Evolutionary conservation across 2,329 filamentous ascomycete species (phyloP).

Genomic region (Colletotrichum liaoningense): DNA sequence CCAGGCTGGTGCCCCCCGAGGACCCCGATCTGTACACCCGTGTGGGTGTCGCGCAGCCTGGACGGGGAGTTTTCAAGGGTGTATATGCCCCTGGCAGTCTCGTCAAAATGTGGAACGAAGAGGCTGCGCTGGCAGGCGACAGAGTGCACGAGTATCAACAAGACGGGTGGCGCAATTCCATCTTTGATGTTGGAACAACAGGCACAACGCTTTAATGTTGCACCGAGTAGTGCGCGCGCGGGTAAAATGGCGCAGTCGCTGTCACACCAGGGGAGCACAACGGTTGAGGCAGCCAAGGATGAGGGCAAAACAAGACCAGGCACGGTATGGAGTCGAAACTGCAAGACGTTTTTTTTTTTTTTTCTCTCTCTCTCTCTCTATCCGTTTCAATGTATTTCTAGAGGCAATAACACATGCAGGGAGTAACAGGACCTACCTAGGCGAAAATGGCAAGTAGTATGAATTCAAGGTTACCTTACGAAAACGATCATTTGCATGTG

Average conservation of each 20-base stretch:
- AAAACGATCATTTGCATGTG: not conserved
- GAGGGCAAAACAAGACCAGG: not conserved
- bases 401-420: conserved; percentile 17
- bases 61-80: conserved; percentile 76
- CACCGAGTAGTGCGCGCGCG: conserved; percentile 1
- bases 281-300: not conserved
- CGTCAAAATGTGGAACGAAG: conserved; percentile 89
- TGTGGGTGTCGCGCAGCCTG: conserved; percentile 72
- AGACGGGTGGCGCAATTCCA: conserved; percentile 84
- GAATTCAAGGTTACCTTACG: not conserved
- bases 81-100: conserved; percentile 91
- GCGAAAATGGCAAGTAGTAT: conserved; percentile 22
- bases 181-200: conserved; percentile 72
- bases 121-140: conserved; percentile 77
- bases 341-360: not conserved
- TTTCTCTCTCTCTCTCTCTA: not conserved
- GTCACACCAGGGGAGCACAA: not conserved
- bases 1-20: conserved; percentile 76
- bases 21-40: conserved; percentile 82
- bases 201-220: conserved; percentile 19
- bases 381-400: conserved; percentile 1
- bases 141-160: conserved; percentile 78
- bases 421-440: conserved; percentile 22
- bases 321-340: conserved; percentile 7
- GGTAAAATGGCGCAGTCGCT: conserved; percentile 12